Base-by-base conservation (phyloP, 2,329 filamentous ascomycete genomes). In the Claviceps humidiphila region DNA sequence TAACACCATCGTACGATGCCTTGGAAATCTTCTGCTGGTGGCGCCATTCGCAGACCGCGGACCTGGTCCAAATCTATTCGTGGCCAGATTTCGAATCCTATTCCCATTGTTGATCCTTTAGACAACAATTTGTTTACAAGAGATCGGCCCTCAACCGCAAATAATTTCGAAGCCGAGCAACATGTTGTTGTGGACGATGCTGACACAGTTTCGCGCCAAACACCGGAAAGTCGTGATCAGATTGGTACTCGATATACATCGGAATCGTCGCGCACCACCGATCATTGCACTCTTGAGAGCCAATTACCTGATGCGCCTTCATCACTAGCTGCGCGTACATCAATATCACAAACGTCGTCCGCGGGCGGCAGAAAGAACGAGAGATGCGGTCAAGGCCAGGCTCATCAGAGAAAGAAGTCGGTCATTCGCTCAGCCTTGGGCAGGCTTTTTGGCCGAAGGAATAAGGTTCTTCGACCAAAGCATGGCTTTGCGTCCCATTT, bases 1-100 rank as follows among this genome's bases (percentile, higher is more conserved):
- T 13, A 30, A 16, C 47, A 24, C 40, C 3, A 26, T 17, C 17
- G n/a, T 39, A 49, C 13, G 56, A 66, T 60, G 55, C 59, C 75
- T 44, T 77, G 76, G 67, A 77, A 73, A 61, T 64, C 70, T 50
- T 58, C 66, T 38, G 62, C 60, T 58, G 60, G 67, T 57, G 67
- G 55, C 34, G 54, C 51, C 47, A 34, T 30, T 55, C 51, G 53
- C 53, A 59, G 56, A 51, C 57, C 61, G 47, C 55, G 57, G 41
- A 56, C 57, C 47, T 54, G 68, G 56, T 67, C 69, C 57, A 68
- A 71, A 57, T 74, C 74, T 38, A 75, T 82, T 55, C 75, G 80
- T 41, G 79, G 78, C 55, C 77, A 74, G 57, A 82, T 83, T 55
- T 82, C 79, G 34, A 73, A 71, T 6, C 81, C 81, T 14, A 82